These are phyloP conservation scores for Pseudisothecium myosuroides DNA, from an alignment of 225 moss, liverwort and hornwort species.

Conservation along the genomic window DNA sequence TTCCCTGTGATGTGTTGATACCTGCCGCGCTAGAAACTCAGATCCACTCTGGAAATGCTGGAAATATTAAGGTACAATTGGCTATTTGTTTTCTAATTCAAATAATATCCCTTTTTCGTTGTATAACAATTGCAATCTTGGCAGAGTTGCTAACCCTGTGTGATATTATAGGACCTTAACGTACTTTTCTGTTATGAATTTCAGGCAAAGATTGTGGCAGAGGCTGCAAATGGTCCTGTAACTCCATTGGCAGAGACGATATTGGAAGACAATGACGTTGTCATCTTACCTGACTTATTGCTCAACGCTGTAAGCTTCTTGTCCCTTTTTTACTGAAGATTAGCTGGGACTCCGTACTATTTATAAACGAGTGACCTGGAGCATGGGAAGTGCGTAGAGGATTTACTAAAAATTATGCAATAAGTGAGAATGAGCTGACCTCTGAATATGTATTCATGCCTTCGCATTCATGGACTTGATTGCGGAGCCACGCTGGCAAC, in stretches of 20 bases:
- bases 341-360: neutral
- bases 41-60: slow-evolving; percentile 76
- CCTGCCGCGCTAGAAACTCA: slow-evolving; percentile 77
- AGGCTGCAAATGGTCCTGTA: slow-evolving; percentile 87
- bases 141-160: neutral
- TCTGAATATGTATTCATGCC: neutral
- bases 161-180: neutral
- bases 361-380: neutral
- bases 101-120: neutral
- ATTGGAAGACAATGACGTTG: slow-evolving; percentile 62
- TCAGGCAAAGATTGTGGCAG: slow-evolving; percentile 82
- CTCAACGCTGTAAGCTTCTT: slow-evolving; percentile 67
- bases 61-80: slow-evolving; percentile 49
- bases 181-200: neutral
- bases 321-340: neutral
- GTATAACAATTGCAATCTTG: neutral
- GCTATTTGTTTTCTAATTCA: neutral
- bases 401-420: neutral
- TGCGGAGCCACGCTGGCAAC: neutral
- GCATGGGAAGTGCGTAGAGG: neutral
- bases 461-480: neutral
- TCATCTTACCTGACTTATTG: slow-evolving; percentile 73
- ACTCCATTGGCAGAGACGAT: slow-evolving; percentile 70
- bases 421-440: neutral
- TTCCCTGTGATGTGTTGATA: slow-evolving; percentile 77